Conservation (phyloP, 768 basidiomycete genomes). For the Phaffia tasmanica region DNA sequence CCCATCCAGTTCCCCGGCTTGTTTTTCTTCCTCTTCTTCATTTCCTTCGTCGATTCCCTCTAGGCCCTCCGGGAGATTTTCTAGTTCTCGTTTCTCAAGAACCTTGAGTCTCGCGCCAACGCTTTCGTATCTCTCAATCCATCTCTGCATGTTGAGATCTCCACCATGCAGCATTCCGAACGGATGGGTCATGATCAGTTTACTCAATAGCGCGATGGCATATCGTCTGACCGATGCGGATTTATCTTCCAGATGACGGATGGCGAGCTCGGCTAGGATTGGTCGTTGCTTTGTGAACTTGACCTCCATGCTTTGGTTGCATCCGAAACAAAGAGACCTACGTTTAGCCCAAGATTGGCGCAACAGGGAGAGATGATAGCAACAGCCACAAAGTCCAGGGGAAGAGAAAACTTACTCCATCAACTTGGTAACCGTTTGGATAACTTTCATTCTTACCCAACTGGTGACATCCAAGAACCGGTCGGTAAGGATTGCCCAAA, state of each 20-base stretch:
- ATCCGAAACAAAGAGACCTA: too few relatives aligned
- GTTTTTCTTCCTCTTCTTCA: constrained; percentile 33
- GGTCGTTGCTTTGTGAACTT: constrained; percentile 83
- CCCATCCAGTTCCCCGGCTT: constrained; percentile 28
- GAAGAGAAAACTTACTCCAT: constrained; percentile 47
- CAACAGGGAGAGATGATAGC: neutral
- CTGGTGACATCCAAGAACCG: constrained; percentile 78
- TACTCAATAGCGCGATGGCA: constrained; percentile 62
- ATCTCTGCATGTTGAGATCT: constrained; percentile 56
- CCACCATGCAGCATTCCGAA: constrained; percentile 78
- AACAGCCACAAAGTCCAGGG: neutral
- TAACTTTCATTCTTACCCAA: constrained; percentile 83
- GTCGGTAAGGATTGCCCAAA: constrained; percentile 74
- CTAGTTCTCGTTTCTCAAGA: constrained; percentile 50
- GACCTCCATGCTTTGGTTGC: constrained; percentile 22
- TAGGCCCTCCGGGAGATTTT: constrained; percentile 36
- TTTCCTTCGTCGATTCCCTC: constrained; percentile 32
- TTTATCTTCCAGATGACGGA: constrained; percentile 78
- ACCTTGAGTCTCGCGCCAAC: constrained; percentile 56
- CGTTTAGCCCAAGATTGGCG: neutral
- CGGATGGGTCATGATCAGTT: constrained; percentile 74
- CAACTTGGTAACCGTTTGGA: constrained; percentile 61
- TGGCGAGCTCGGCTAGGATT: constrained; percentile 60
- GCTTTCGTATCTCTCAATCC: constrained; percentile 58
- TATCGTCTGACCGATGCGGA: constrained; percentile 74